Percentiles rank a stretch among this genome's conserved stretches.
These are phyloP conservation scores for Oryza meyeriana DNA, from an alignment of 176 grass and related monocot genomes.

Conservation along the genomic window DNA sequence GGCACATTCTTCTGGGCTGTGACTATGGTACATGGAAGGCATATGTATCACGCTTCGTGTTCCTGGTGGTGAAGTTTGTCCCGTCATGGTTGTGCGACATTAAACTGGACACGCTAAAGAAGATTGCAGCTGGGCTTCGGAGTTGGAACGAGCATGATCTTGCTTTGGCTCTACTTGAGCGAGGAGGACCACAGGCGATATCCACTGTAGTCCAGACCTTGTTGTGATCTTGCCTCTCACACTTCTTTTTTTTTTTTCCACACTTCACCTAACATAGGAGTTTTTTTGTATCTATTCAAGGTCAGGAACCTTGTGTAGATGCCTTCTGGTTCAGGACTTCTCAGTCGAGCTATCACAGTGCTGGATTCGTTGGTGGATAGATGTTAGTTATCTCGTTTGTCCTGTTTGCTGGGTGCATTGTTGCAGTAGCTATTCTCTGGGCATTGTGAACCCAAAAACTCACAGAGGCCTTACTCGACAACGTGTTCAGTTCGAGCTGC, in stretches of 20 bases:
- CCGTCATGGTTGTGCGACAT: conserved; percentile 74
- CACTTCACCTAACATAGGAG: not conserved
- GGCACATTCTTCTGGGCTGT: conserved; percentile 78
- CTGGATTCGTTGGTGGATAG: not conserved
- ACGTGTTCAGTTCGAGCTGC: not conserved
- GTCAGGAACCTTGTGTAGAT: not conserved
- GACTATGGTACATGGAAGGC: conserved; percentile 81
- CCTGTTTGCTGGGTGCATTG: not conserved
- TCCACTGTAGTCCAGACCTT: conserved; percentile 51
- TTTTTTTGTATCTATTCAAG: not conserved
- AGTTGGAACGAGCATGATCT: conserved; percentile 79
- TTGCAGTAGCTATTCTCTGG: not conserved
- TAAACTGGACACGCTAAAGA: conserved; percentile 66
- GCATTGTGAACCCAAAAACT: not conserved
- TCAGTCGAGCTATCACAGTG: not conserved
- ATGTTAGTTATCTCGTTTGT: not conserved
- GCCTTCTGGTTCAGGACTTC: not conserved
- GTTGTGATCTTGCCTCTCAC: conserved; percentile 16
- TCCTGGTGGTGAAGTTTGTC: conserved; percentile 77
- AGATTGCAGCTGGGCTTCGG: conserved; percentile 62
- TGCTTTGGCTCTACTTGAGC: conserved; percentile 73
- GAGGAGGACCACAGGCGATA: conserved; percentile 54
- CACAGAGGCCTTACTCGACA: not conserved
- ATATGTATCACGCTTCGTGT: conserved; percentile 70
- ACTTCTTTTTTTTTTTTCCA: conserved; percentile 3